Base-by-base conservation (phyloP, 2,329 filamentous ascomycete genomes). In the Trichoderma atroviride region DNA sequence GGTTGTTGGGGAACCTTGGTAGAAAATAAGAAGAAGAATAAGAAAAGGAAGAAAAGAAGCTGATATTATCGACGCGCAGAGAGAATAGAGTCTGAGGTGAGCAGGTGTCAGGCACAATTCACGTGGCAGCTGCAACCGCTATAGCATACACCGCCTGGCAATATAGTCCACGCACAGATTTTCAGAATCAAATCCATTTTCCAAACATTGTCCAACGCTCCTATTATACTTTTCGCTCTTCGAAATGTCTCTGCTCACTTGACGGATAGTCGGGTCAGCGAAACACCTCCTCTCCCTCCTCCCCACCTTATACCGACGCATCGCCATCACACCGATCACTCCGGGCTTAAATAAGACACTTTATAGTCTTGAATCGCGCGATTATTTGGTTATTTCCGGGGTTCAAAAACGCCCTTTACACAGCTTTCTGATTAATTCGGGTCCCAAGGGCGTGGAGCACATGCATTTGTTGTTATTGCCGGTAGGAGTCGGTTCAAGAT, bases 241-340 rank as follows among this genome's bases (percentile, higher is more conserved):
- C 19, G 24, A 19, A 19, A 24, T 13, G 9, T 13, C 63, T 58
- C 61, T n/a, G 10, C 22, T 24, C n/a, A 40, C 29, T 14, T n/a
- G 35, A 13, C 64, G 64, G 55, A n/a, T 66, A 57, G 33, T 47
- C 63, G 63, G 63, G 63, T 37, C 63, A 58, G 63, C 37, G 19
- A 58, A 5, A 1, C 29, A 43, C 16, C 40, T 43, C 40, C 40
- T 19, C 40, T 43, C 19, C 19, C 16, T n/a, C 40, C 40, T n/a
- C 53, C 53, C 55, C 53, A 58, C 63, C 33, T 40, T 47, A 58
- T 3, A 50, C 63, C 63, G 63, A 57, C 7, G 19, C 19, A 22
- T 35, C 47, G 13, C 52, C 33, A 56, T 56, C 29, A 65, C 50
- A 50, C 63, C 63, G 63, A 66, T 57, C 53, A 50, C 63, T 50